Evolutionary conservation across 495 filamentous ascomycete genomes (phyloP).

Genomic region (Neurospora sp.): DNA sequence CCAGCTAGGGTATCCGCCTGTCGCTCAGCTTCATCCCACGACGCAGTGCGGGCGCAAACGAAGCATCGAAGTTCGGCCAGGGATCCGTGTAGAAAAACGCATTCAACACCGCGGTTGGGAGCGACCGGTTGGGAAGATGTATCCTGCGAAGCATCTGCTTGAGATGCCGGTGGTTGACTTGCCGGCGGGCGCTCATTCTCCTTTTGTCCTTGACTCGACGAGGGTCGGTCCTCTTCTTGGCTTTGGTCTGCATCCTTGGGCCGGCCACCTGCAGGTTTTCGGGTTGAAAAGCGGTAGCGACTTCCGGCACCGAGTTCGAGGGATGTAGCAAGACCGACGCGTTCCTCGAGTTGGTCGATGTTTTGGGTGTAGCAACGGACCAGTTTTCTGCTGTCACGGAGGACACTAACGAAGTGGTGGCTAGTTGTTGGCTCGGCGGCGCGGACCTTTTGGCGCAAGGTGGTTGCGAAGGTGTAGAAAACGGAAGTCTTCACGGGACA

Average conservation of each 20-base stretch:
- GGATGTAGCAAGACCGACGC: conserved; percentile 47
- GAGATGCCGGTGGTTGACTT: neutral
- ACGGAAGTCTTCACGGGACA: conserved; percentile 52
- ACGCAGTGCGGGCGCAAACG: conserved; percentile 45
- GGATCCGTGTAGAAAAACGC: conserved; percentile 58
- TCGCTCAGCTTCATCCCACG: conserved; percentile 48
- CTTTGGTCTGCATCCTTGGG: conserved; percentile 13
- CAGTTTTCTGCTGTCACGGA: conserved; percentile 51
- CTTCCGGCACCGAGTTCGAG: conserved; percentile 47
- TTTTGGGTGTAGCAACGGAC: conserved; percentile 64
- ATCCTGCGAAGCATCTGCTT: neutral
- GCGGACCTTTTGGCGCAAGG: conserved; percentile 47
- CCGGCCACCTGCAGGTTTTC: conserved; percentile 10
- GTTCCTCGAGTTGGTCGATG: conserved; percentile 58
- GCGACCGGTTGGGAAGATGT: conserved; percentile 6
- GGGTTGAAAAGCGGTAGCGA: conserved; percentile 33
- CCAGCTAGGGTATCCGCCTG: conserved; percentile 42
- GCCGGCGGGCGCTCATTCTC: neutral
- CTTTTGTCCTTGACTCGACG: neutral
- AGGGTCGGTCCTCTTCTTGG: neutral
- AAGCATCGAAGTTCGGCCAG: conserved; percentile 51
- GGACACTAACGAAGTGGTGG: conserved; percentile 52
- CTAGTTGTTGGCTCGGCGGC: conserved; percentile 43
- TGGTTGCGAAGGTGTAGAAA: conserved; percentile 59
- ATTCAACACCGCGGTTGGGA: conserved; percentile 42